These are phyloP conservation scores for Erythrophleum fordii DNA, from an alignment of 306 rosid species.

Conservation along the genomic window DNA sequence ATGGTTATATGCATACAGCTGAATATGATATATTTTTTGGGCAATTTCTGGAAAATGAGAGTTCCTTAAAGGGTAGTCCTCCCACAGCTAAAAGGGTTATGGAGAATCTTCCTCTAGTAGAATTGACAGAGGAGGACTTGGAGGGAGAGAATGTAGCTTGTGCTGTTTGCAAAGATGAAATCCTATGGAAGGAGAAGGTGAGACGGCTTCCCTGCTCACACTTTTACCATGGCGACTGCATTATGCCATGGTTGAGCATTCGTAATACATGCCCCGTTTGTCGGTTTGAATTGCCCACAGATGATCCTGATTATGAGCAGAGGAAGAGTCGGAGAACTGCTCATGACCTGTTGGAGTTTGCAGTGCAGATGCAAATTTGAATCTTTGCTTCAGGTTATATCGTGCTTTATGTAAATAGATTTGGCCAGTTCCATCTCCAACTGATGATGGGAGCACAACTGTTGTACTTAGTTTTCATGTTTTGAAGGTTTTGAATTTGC, in stretches of 20 bases:
- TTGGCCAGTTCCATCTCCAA: constrained; percentile 41
- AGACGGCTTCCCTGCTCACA: constrained; percentile 83
- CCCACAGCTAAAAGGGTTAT: constrained; percentile 68
- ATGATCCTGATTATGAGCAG: constrained; percentile 82
- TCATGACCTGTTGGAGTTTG: constrained; percentile 46
- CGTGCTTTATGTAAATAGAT: constrained; percentile 48
- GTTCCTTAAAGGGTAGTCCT: constrained; percentile 69
- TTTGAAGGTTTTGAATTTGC: constrained; percentile 40
- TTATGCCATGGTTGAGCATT: constrained; percentile 85
- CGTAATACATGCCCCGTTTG: constrained; percentile 92
- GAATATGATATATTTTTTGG: constrained; percentile 69
- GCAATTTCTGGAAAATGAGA: constrained; percentile 72
- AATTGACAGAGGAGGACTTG: constrained; percentile 63
- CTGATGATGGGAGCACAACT: constrained; percentile 39
- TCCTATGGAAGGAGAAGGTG: constrained; percentile 71
- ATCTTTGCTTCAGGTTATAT: constrained; percentile 49
- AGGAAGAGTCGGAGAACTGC: constrained; percentile 55
- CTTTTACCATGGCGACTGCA: constrained; percentile 87
- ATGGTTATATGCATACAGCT: constrained; percentile 51
- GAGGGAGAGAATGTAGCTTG: constrained; percentile 60
- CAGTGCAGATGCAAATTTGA: constrained; percentile 53
- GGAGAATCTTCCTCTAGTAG: constrained; percentile 77
- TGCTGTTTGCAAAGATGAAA: constrained; percentile 78
- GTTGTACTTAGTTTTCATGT: constrained; percentile 43
- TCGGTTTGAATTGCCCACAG: constrained; percentile 85